These are phyloP conservation scores for Schizophyllum commune DNA, from an alignment of 1,284 basidiomycete genomes.

Conservation along the genomic window DNA sequence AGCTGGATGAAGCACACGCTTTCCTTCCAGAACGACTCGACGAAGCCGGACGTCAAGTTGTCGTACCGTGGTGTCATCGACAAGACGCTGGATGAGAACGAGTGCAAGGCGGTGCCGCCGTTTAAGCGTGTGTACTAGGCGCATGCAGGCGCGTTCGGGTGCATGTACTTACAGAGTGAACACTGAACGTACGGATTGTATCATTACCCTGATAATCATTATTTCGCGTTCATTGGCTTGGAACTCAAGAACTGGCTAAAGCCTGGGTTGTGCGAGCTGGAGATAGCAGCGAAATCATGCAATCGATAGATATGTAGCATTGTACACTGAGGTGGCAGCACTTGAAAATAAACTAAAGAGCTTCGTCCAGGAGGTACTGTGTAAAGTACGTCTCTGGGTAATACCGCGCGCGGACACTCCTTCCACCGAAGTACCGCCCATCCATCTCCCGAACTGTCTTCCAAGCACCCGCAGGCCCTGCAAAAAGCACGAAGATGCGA, in stretches of 20 bases:
- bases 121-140: slow-evolving; percentile 81
- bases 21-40: slow-evolving; percentile 73
- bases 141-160: slow-evolving; percentile 4
- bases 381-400: slow-evolving; percentile 64
- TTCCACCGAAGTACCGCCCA: slow-evolving; percentile 85
- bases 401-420: slow-evolving; percentile 76
- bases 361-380: slow-evolving; percentile 40
- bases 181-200: background rate
- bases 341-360: slow-evolving; percentile 19
- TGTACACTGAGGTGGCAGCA: no score
- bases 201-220: background rate
- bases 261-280: slow-evolving; percentile 8
- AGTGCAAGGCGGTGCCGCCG: slow-evolving; percentile 87
- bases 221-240: background rate
- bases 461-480: slow-evolving; percentile 89
- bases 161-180: slow-evolving; percentile 2
- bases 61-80: slow-evolving; percentile 84
- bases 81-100: slow-evolving; percentile 88
- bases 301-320: no score
- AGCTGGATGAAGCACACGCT: slow-evolving; percentile 95
- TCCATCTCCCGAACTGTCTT: slow-evolving; percentile 88
- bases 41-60: slow-evolving; percentile 80
- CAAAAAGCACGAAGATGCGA: slow-evolving; percentile 80
- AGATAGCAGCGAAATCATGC: background rate
- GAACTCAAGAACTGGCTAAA: background rate